Evolutionary conservation across 2,329 filamentous ascomycete species (phyloP).

Genomic region (Biscogniauxia mediterranea): DNA sequence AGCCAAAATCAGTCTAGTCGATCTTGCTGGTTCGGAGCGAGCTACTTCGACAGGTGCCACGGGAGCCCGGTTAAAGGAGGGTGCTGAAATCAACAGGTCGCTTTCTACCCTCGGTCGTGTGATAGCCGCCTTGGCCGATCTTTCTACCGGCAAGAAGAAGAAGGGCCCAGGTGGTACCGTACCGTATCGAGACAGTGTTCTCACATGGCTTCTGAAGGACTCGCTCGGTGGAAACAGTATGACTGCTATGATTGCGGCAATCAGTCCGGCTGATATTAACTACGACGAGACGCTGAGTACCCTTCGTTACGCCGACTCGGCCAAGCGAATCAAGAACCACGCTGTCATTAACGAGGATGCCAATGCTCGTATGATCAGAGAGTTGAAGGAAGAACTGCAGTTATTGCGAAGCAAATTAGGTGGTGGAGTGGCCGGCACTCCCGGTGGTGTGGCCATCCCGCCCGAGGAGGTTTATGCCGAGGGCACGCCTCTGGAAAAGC

Average conservation of each 20-base stretch:
- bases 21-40: conserved; percentile 95
- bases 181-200: conserved; percentile 92
- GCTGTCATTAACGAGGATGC: conserved; percentile 98
- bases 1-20: conserved; percentile 95
- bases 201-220: conserved; percentile 97
- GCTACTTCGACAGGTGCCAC: conserved; percentile 97
- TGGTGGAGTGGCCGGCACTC: conserved; percentile 46
- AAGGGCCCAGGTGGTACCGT: conserved; percentile 74
- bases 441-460: conserved; percentile 48
- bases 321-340: conserved; percentile 99
- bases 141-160: conserved; percentile 81
- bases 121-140: conserved; percentile 90
- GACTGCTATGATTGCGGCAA: conserved; percentile 99
- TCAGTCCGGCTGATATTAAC: conserved; percentile 97
- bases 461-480: conserved; percentile 86
- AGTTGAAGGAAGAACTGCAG: conserved; percentile 91
- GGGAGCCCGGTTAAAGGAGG: conserved; percentile 91
- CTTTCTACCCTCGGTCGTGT: conserved; percentile 95
- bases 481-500: conserved; percentile 88
- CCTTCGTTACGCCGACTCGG: conserved; percentile 92
- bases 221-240: conserved; percentile 97
- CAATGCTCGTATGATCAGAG: conserved; percentile 97
- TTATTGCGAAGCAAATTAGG: conserved; percentile 84
- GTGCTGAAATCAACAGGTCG: conserved; percentile 97
- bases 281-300: conserved; percentile 97